phyloP scores from a whole-genome alignment of 176 grass and related monocot species.

The Ensete glaucum region DNA sequence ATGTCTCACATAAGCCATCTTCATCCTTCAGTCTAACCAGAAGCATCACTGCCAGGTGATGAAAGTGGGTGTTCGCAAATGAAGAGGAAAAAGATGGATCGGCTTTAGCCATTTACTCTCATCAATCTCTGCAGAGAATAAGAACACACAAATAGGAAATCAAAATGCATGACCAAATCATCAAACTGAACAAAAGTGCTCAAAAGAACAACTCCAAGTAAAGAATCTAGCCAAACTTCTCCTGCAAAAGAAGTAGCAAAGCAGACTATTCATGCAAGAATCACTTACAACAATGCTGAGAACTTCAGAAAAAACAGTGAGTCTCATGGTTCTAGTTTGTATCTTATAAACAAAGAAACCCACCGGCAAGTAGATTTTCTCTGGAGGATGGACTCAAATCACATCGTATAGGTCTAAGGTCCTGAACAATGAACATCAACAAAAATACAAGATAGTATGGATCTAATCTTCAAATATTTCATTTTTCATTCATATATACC shows the following conservation, averaged over 20 bases:
- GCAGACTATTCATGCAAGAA: not conserved
- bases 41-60: not conserved
- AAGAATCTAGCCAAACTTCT: not conserved
- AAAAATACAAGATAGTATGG: not conserved
- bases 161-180: not conserved
- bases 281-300: no score
- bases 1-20: not conserved
- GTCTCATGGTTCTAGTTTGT: not conserved
- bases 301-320: not conserved
- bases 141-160: not conserved
- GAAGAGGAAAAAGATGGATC: conserved; percentile 13
- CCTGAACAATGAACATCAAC: not conserved
- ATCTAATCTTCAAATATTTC: not conserved
- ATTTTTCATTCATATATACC: not conserved
- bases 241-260: not conserved
- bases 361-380: not conserved
- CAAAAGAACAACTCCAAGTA: conserved; percentile 1
- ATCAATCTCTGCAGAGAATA: conserved; percentile 12
- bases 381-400: no score
- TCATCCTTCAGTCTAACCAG: not conserved
- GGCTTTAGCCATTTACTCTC: conserved; percentile 17
- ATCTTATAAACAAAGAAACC: not conserved
- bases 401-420: no score
- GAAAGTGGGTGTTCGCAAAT: not conserved
- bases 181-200: no score